Base-by-base conservation (phyloP, 305 asterid species). In the Solanum hybrid region DNA sequence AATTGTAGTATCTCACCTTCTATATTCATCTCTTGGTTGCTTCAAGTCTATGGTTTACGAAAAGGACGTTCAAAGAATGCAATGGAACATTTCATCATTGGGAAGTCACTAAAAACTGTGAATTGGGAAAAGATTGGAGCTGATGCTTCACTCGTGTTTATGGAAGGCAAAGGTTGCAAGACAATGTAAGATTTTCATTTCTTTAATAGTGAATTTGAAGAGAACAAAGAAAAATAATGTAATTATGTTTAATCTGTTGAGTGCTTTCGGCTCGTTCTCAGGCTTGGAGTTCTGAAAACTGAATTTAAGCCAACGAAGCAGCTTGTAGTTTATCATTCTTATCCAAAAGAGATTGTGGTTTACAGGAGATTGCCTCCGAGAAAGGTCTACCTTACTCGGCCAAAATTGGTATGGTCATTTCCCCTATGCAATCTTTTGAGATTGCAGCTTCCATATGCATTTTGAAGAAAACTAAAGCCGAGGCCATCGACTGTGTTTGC, bases 261-360 rank as follows among this genome's bases (percentile, higher is more conserved):
- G 26, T 87, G 68, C 86, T 89, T 80, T 34, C 31, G 24, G 81
- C n/a, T 32, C n/a, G 17, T 89, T 31, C 79, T 41, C 37, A 95
- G 98, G 95, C 78, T 90, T 86, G 97, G 98, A 41, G 94, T 95
- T 39, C 26, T 82, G 10, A 82, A 39, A 12, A 91, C 93, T 94
- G 32, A 89, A 27, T 75, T 57, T 90, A 91, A 77, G 90, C 26
- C 91, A 26, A 92, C 82, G 92, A 91, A 8, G 0, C 29, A 10
- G 13, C 51, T 5, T 38, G 34, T 76, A 5, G 75, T 17, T 32
- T 89, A 89, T 93, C 17, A 20, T 91, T 32, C 27, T 29, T 83
- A 91, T 75, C 73, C 51, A 89, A 76, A 13, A 11, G 13, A n/a
- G 26, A 61, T 22, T 41, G 26, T 33, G 24, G 37, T 33, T 51